Evolutionary conservation across 75 land plant species (phyloP).

Genomic region (Sequoia sempervirens): DNA sequence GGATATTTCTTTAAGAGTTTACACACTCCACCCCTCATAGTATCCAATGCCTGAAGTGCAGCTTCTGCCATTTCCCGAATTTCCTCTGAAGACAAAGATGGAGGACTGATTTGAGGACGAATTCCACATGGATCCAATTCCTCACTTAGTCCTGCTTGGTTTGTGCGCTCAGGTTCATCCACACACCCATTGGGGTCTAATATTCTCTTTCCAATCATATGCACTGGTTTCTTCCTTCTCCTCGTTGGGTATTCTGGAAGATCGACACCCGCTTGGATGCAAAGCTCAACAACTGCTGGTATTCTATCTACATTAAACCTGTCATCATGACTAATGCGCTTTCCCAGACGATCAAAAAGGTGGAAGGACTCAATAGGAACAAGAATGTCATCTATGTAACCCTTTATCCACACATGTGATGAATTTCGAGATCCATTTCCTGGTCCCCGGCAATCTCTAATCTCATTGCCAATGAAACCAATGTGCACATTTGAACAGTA

Average conservation of each 20-base stretch:
- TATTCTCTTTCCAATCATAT: conserved; percentile 53
- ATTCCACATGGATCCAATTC: conserved; percentile 49
- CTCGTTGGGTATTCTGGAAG: conserved; percentile 57
- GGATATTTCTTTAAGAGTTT: conserved; percentile 58
- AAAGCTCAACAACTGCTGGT: conserved; percentile 76
- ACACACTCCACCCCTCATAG: conserved; percentile 49
- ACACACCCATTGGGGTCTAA: conserved; percentile 44
- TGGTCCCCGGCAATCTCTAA: conserved; percentile 51
- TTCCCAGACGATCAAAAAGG: conserved; percentile 69
- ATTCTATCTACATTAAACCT: conserved; percentile 62
- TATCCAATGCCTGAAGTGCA: conserved; percentile 63
- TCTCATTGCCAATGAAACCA: conserved; percentile 49
- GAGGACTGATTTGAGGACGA: conserved; percentile 5
- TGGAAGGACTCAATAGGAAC: conserved; percentile 71
- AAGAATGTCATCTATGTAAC: conserved; percentile 59
- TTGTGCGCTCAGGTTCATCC: conserved; percentile 28
- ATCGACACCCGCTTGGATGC: conserved; percentile 79
- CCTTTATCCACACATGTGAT: conserved; percentile 65
- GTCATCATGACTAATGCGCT: conserved; percentile 52
- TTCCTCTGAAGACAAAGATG: conserved; percentile 27
- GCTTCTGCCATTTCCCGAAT: conserved; percentile 44
- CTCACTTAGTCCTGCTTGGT: conserved; percentile 16
- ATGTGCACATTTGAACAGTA: conserved; percentile 61
- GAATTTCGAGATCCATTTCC: conserved; percentile 38
- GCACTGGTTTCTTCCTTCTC: conserved; percentile 41